Evolutionary conservation across 2,329 filamentous ascomycete genomes (phyloP), one percentile per base, ranked within the genome.

Genomic region (Diplodia corticola): DNA sequence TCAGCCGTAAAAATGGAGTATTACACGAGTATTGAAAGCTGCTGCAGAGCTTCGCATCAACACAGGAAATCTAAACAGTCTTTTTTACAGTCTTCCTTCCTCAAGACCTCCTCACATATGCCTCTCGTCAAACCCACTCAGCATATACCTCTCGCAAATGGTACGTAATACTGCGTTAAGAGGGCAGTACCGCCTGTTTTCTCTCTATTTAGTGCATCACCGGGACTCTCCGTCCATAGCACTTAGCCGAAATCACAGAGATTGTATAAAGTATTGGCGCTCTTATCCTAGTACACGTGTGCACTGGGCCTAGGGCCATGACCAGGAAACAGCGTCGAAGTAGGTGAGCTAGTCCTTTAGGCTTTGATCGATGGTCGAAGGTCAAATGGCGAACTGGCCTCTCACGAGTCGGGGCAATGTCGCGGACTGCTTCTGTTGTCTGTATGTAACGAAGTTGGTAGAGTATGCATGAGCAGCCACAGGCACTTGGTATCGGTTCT

Each of bases 361-460:
- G 40, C 17, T 44, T 9, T n/a, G 17, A n/a, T 20, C n/a, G 40
- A 20, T 20, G 40, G 1, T 9, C n/a, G 2, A n/a, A n/a, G 40
- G 17, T 1, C 7, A 5, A 1, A 44, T 7, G 2, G 2, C 7
- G 9, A 1, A 44, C 3, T 3, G 2, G 20, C n/a, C 17, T 6
- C 10, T 44, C 40, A 9, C n/a, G 5, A 4, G n/a, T 6, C 5
- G 17, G 1, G 40, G 12, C n/a, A 44, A 20, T 9, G 17, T 44
- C 15, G 37, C 15, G 37, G 12, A 12, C n/a, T 7, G 15, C 40
- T 6, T 44, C n/a, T 7, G 40, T 20, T 20, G 17, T 44, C 17
- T 20, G 40, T 3, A 6, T 10, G 40, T 17, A 3, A n/a, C 17
- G 17, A 10, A 20, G 17, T 44, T 7, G 17, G 10, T 44, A n/a